Evolutionary conservation across 2,329 filamentous ascomycete genomes (phyloP).

Genomic region (Aspergillus ochraceus): DNA sequence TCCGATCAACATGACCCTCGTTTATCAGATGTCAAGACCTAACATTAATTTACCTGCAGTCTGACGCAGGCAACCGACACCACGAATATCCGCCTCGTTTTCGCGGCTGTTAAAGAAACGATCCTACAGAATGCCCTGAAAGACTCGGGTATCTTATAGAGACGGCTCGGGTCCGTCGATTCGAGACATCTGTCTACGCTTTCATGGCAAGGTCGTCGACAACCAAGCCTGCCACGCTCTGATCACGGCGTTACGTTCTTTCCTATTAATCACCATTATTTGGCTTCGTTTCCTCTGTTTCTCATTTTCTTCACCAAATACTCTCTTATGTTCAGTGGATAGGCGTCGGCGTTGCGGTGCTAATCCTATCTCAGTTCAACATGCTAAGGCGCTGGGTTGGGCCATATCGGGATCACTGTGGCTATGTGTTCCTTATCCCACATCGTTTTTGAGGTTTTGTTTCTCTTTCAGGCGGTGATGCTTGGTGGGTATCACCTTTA

Average conservation of each 20-base stretch:
- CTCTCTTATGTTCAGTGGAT: conserved; percentile 17
- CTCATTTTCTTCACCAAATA: conserved; percentile 15
- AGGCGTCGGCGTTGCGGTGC: conserved; percentile 24
- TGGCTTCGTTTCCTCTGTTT: conserved; percentile 13
- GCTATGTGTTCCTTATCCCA: conserved; percentile 18
- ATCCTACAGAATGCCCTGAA: conserved; percentile 98
- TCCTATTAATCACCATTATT: conserved; percentile 2
- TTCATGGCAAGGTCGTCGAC: neutral
- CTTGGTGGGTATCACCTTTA: neutral
- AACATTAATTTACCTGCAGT: conserved; percentile 52
- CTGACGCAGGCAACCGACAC: conserved; percentile 98
- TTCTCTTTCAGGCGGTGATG: conserved; percentile 10
- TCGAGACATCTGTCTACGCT: neutral
- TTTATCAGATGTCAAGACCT: neutral
- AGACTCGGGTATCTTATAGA: conserved; percentile 88
- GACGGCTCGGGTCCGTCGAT: too few relatives aligned
- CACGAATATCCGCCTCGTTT: conserved; percentile 95
- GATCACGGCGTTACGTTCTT: conserved; percentile 15
- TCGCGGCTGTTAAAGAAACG: conserved; percentile 97
- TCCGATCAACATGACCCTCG: neutral
- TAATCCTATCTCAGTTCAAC: conserved; percentile 15
- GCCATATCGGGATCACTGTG: conserved; percentile 17
- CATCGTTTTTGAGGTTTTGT: conserved; percentile 10
- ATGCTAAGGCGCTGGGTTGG: conserved; percentile 24
- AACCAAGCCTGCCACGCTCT: neutral